Base-by-base conservation (phyloP, 306 rosid species). In the Trichosanthes cucumerina region DNA sequence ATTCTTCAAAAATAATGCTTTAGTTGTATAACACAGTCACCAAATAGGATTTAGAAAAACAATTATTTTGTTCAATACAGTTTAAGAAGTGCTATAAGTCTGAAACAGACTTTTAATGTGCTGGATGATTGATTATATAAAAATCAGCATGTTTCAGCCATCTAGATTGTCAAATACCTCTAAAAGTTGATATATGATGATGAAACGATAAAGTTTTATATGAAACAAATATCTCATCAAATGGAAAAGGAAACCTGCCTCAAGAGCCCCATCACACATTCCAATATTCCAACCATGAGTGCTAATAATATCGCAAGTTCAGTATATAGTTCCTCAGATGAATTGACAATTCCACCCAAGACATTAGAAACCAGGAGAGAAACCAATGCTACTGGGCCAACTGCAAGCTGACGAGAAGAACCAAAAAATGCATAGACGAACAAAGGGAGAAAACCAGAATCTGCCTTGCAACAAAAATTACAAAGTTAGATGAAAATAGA, bases 371-470 rank as follows among this genome's bases (percentile, higher is more conserved):
- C 96, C 82, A 95, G 86, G 78, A 95, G 97, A 80, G 99, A 95
- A 86, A 95, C 96, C 89, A 95, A 87, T n/a, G 99, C 99, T 38
- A 95, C 99, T 1, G 97, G 99, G 33, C 99, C 99, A 79, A 95
- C 99, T 57, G 98, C 98, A 81, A 95, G 97, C 92, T 95, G 97
- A 75, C 97, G 97, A 66, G 98, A 95, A 34, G 98, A 95, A 63
- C 98, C 98, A 86, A 95, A 95, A 80, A 92, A 38, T 52, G 97
- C 97, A 78, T 95, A 95, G 69, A 95, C 87, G 87, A 95, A 95
- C 77, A 95, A 31, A 78, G 98, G 98, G 82, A 95, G 87, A 81
- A 92, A 95, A 59, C 92, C 93, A 15, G 88, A 88, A 41, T 88
- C 91, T 88, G 36, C 88, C 86, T 81, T 82, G 78, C 78, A 86